Conservation (phyloP, 2,329 filamentous ascomycete species). For the Sporothrix schenckii region DNA sequence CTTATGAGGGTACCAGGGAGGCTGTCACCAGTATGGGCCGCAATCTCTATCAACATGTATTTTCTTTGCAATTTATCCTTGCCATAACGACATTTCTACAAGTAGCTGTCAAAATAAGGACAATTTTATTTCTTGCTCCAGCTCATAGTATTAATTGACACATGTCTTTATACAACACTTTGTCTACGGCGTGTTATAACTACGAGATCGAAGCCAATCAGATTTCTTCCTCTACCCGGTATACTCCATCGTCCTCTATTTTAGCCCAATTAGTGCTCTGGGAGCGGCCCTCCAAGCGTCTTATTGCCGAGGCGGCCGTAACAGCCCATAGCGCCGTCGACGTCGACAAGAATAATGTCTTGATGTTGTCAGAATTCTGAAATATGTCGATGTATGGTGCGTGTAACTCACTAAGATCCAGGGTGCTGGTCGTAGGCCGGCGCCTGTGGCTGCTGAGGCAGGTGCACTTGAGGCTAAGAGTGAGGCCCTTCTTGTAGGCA, state of each 20-base stretch:
- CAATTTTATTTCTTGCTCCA: background rate
- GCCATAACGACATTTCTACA: too few relatives aligned
- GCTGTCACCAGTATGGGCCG: background rate
- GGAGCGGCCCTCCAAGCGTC: conserved; percentile 35
- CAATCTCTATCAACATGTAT: background rate
- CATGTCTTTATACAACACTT: background rate
- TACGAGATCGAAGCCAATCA: background rate
- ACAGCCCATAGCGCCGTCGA: conserved; percentile 46
- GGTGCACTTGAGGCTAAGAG: conserved; percentile 37
- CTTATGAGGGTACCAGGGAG: background rate
- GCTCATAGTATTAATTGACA: background rate
- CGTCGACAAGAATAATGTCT: conserved; percentile 47
- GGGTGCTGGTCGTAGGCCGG: conserved; percentile 14
- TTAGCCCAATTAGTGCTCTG: background rate
- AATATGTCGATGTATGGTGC: background rate
- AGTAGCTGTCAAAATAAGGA: background rate
- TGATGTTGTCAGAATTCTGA: background rate
- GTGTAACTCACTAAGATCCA: conserved; percentile 39
- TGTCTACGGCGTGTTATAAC: background rate
- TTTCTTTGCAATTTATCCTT: background rate
- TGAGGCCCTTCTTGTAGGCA: conserved; percentile 27
- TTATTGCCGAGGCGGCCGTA: conserved; percentile 46
- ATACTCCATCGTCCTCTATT: background rate
- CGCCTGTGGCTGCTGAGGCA: conserved; percentile 35
- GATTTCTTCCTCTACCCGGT: background rate